Conservation (phyloP, 345 rosid species). For the Chamaenerion angustifolium region DNA sequence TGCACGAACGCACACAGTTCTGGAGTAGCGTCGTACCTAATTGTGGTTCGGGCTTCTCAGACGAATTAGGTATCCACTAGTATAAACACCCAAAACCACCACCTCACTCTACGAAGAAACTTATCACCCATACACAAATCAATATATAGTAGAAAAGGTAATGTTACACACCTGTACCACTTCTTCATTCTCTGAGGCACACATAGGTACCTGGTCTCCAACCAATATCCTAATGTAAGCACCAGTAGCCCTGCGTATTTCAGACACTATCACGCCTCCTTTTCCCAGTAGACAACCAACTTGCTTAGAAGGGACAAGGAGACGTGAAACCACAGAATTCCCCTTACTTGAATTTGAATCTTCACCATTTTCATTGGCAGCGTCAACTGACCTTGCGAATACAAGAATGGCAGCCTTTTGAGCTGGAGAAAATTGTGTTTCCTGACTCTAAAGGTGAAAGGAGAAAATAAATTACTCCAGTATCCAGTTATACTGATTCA, state of each 20-base stretch:
- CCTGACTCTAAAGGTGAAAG: slow-evolving; percentile 36
- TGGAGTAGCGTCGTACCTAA: too few relatives aligned
- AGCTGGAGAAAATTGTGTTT: slow-evolving; percentile 51
- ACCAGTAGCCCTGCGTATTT: slow-evolving; percentile 64
- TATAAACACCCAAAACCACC: too few relatives aligned
- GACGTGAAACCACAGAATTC: slow-evolving; percentile 46
- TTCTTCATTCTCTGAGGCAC: slow-evolving; percentile 52
- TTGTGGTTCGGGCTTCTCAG: too few relatives aligned
- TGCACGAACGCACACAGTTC: too few relatives aligned
- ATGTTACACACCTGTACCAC: slow-evolving; percentile 56
- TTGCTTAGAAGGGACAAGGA: slow-evolving; percentile 55
- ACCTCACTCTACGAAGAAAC: too few relatives aligned
- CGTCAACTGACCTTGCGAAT: slow-evolving; percentile 49
- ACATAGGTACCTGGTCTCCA: slow-evolving; percentile 51
- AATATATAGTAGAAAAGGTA: not conserved
- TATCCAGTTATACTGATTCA: slow-evolving; percentile 5
- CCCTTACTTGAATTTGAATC: slow-evolving; percentile 33
- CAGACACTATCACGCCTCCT: slow-evolving; percentile 66
- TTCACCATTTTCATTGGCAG: slow-evolving; percentile 36
- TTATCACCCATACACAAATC: not conserved
- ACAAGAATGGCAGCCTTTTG: slow-evolving; percentile 68
- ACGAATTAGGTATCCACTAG: too few relatives aligned
- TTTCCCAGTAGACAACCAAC: slow-evolving; percentile 85
- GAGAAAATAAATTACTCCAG: slow-evolving; percentile 14
- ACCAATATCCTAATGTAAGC: slow-evolving; percentile 37